These are phyloP conservation scores for Magnusiomyces suaveolens DNA, from an alignment of 1,139 yeast species.

Conservation along the genomic window DNA sequence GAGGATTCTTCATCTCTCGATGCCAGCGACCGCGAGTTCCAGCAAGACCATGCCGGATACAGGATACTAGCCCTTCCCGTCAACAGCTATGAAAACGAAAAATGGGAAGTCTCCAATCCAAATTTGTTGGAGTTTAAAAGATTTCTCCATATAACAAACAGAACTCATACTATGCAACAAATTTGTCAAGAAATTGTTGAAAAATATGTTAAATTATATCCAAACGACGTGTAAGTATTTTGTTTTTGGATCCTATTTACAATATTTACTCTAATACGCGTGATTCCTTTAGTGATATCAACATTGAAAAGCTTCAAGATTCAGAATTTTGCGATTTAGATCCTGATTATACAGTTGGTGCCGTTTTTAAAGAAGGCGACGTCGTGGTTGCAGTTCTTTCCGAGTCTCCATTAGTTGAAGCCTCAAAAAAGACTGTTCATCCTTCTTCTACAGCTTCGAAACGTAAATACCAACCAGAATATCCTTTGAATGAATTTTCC, in stretches of 20 bases:
- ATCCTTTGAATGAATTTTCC: not conserved
- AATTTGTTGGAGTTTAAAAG: slow-evolving; percentile 10
- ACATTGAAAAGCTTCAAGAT: slow-evolving; percentile 54
- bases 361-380: slow-evolving; percentile 51
- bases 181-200: slow-evolving; percentile 43
- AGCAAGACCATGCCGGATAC: not conserved
- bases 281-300: slow-evolving; percentile 25
- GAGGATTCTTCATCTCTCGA: not conserved
- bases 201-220: slow-evolving; percentile 53
- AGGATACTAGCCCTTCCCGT: not conserved
- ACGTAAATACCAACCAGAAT: not conserved
- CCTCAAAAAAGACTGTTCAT: not conserved
- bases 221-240: slow-evolving; percentile 35
- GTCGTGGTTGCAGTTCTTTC: slow-evolving; percentile 29
- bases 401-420: not conserved
- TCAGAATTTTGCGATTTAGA: slow-evolving; percentile 60
- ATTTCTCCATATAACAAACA: slow-evolving; percentile 53
- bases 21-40: not conserved
- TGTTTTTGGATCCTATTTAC: not conserved
- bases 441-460: not conserved
- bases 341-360: slow-evolving; percentile 57
- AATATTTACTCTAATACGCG: not conserved
- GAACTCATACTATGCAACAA: slow-evolving; percentile 37
- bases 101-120: not conserved
- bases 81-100: not conserved